These are phyloP conservation scores for Puya raimondii DNA, from an alignment of 176 grass and related monocot species.

Conservation along the genomic window DNA sequence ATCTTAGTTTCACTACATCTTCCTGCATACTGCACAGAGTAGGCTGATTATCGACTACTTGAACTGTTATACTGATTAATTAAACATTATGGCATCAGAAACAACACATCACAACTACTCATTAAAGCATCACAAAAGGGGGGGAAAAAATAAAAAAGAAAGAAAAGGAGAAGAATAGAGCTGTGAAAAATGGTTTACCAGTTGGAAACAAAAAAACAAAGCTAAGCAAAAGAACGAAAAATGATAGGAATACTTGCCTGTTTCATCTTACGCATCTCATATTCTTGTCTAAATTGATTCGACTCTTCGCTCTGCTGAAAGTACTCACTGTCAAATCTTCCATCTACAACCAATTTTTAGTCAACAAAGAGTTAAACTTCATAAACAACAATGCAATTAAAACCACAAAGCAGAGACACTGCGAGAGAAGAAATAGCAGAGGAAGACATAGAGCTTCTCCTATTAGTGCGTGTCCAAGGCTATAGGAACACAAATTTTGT, in stretches of 20 bases:
- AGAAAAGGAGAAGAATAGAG: not conserved
- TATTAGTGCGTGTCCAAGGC: not conserved
- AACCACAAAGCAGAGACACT: not conserved
- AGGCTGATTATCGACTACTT: not conserved
- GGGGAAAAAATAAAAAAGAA: no score
- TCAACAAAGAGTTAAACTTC: not conserved
- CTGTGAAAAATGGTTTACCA: not conserved
- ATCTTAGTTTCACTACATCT: not conserved
- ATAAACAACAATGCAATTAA: not conserved
- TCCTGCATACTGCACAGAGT: not conserved
- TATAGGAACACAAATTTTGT: not conserved
- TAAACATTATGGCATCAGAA: not conserved
- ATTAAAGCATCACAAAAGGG: no score
- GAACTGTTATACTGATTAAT: not conserved
- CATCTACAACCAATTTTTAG: constrained; percentile 37
- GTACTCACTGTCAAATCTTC: constrained; percentile 68
- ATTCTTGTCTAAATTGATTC: constrained; percentile 65
- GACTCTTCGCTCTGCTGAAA: constrained; percentile 86
- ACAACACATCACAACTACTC: not conserved
- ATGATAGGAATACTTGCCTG: constrained; percentile 31
- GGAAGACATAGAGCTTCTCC: not conserved
- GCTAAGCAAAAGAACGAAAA: constrained; percentile 4
- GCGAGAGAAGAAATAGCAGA: not conserved
- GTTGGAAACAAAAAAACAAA: not conserved
- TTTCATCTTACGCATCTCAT: constrained; percentile 91